Percentiles rank a stretch among this genome's conserved stretches.
These are phyloP conservation scores for Pichia sp. DNA, from an alignment of 1,139 yeast species.

Conservation along the genomic window DNA sequence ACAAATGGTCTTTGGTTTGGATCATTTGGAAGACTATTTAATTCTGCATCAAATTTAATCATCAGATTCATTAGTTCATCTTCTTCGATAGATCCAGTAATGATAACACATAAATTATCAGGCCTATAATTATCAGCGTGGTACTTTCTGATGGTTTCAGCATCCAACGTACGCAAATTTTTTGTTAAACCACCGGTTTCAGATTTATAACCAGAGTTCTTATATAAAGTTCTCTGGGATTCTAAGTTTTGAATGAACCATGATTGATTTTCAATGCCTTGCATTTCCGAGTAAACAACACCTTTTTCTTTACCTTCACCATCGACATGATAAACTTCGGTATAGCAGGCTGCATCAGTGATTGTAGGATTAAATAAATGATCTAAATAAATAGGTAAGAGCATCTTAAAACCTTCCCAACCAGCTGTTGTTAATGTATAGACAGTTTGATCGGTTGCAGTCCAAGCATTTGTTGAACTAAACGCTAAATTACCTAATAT, in stretches of 20 bases:
- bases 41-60: constrained; percentile 54
- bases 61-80: constrained; percentile 56
- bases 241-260: constrained; percentile 63
- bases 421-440: constrained; percentile 91
- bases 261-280: constrained; percentile 80
- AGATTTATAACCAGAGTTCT: constrained; percentile 73
- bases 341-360: constrained; percentile 83
- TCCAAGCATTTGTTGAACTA: constrained; percentile 95
- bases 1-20: constrained; percentile 67
- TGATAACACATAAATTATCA: constrained; percentile 73
- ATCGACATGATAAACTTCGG: constrained; percentile 94
- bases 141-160: constrained; percentile 68
- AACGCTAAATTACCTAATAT: constrained; percentile 78
- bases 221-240: constrained; percentile 56
- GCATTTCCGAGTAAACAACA: constrained; percentile 97
- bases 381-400: constrained; percentile 86
- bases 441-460: constrained; percentile 92
- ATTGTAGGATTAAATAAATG: constrained; percentile 81
- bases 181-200: constrained; percentile 91
- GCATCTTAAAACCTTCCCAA: constrained; percentile 84
- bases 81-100: constrained; percentile 81
- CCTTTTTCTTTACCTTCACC: constrained; percentile 91
- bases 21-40: constrained; percentile 37
- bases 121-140: constrained; percentile 73
- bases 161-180: constrained; percentile 67